Base-by-base conservation (phyloP, 345 rosid species). In the Excoecaria cochinchinensis region DNA sequence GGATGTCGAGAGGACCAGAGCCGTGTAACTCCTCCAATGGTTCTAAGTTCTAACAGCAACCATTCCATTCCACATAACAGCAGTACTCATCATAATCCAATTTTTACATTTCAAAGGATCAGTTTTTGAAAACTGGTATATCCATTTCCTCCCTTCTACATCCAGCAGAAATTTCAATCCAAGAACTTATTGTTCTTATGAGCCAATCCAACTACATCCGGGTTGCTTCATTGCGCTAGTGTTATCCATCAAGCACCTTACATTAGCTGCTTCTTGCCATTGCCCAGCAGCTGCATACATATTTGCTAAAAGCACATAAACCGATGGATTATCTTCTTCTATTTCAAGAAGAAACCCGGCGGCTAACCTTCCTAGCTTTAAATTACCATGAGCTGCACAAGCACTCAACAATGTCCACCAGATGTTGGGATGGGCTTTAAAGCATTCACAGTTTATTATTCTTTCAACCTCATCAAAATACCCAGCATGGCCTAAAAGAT, bases 401-500 rank as follows among this genome's bases (percentile, higher is more conserved):
- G 95, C 92, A 82, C 95, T 90, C 25, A 91, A 85, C 84, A 93
- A 80, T 55, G 84, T 82, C 95, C 95, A 89, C 85, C 78, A 86
- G 58, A 85, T 76, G 71, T 79, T 78, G 42, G 91, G 81, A 13
- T 77, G 70, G 51, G 61, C 77, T 66, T 82, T 85, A 17, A 79
- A 67, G 25, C 81, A 72, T 70, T 77, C 68, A 56, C 76, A 80
- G 21, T 80, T 74, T 10, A 89, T 79, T 55, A 87, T 71, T 50
- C 60, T 83, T 82, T 86, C 93, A 0, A 90, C 89, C 76, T 91
- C 92, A 63, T 85, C 84, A n/a, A 93, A 87, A 81, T 85, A 78
- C 59, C 98, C 97, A 3, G 91, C 91, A 72, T 92, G 90, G 46
- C 91, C 94, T 71, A 91, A 82, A 79, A 91, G 94, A 79, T 90